phyloP scores from a whole-genome alignment of 2,329 filamentous ascomycete genomes.

The Elsinoe perseae region DNA sequence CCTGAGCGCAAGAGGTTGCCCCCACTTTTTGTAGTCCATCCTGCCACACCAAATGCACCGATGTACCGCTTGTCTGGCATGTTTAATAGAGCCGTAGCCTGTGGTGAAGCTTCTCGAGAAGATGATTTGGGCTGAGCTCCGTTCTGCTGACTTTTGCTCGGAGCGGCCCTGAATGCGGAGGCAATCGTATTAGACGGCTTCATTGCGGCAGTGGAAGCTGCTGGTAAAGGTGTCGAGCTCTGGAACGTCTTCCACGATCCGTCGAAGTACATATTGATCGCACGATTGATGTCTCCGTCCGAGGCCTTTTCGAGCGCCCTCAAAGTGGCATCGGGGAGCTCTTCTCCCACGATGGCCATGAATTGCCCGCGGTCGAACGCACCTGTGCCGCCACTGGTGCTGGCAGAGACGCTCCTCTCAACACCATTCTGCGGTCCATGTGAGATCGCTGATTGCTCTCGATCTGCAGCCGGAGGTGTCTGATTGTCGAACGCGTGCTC shows the following conservation, averaged over 20 bases:
- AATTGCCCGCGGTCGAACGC: conserved; percentile 51
- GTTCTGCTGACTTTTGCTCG: conserved; percentile 1
- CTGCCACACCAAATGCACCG: conserved; percentile 83
- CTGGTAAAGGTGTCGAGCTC: background rate
- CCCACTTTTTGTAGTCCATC: conserved; percentile 86
- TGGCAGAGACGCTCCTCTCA: conserved; percentile 13
- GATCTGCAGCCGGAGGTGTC: conserved; percentile 23
- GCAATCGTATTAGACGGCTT: background rate
- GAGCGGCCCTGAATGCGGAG: conserved; percentile 14
- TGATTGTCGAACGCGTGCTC: conserved; percentile 26
- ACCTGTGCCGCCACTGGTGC: conserved; percentile 19
- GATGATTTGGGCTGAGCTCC: background rate
- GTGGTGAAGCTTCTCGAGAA: background rate
- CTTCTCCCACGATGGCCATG: conserved; percentile 50
- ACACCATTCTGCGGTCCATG: background rate
- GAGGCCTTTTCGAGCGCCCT: conserved; percentile 43
- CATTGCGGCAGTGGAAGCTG: background rate
- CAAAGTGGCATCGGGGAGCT: conserved; percentile 39
- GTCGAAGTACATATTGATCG: conserved; percentile 58
- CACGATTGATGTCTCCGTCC: conserved; percentile 49
- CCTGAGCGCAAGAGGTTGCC: conserved; percentile 66
- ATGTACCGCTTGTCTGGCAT: conserved; percentile 65
- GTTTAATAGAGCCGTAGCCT: conserved; percentile 19
- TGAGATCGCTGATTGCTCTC: background rate
- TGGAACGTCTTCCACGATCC: conserved; percentile 49